Percentiles rank a stretch among this genome's conserved stretches.
phyloP scores from a whole-genome alignment of 2,329 filamentous ascomycete genomes.

The Calonectria pseudoreteaudii region DNA sequence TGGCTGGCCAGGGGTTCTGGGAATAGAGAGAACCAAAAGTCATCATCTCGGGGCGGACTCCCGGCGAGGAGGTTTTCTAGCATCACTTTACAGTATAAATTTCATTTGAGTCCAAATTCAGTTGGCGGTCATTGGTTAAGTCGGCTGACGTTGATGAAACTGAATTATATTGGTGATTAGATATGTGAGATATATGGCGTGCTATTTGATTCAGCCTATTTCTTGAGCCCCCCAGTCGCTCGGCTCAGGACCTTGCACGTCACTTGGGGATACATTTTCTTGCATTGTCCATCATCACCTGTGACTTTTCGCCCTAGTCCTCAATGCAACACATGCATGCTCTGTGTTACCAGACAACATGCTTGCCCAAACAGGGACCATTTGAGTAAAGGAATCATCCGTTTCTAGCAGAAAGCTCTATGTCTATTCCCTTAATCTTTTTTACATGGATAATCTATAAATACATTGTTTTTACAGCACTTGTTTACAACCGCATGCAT shows the following conservation, averaged over 20 bases:
- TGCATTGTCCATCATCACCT: background rate
- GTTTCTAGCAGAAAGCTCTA: background rate
- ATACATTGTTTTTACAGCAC: background rate
- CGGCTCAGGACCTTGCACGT: background rate
- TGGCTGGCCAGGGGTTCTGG: constrained; percentile 1
- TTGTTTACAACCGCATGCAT: background rate
- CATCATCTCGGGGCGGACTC: constrained; percentile 4
- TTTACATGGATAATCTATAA: background rate
- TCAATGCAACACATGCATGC: too few relatives aligned
- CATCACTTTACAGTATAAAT: background rate
- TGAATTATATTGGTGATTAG: background rate
- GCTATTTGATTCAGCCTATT: background rate
- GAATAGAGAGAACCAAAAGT: constrained; percentile 25
- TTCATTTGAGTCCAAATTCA: background rate
- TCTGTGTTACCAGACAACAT: too few relatives aligned
- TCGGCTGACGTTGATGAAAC: background rate
- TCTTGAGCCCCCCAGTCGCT: background rate
- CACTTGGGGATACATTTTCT: background rate
- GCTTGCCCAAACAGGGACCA: background rate
- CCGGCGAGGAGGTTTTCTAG: constrained; percentile 14
- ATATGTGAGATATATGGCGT: background rate
- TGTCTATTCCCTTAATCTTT: background rate
- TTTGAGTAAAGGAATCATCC: background rate
- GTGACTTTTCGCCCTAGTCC: background rate
- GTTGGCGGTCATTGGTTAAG: background rate